Evolutionary conservation across 2,329 filamentous ascomycete genomes (phyloP).

Genomic region (Pseudogymnoascus verrucosus): DNA sequence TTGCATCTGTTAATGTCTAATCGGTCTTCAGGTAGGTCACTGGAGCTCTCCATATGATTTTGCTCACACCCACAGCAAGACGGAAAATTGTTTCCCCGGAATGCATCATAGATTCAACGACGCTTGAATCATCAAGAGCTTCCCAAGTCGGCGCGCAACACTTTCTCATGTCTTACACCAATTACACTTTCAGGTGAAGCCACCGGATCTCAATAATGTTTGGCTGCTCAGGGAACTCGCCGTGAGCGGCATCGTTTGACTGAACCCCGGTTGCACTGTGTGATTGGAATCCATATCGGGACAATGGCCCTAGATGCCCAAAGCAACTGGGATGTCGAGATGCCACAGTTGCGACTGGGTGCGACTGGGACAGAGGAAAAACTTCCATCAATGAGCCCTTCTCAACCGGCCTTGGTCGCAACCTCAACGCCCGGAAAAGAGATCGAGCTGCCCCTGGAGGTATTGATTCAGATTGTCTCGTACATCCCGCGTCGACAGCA

Average conservation of each 20-base stretch:
- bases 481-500: constrained; percentile 20
- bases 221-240: background rate
- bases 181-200: constrained; percentile 1
- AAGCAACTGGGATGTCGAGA: constrained; percentile 27
- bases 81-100: background rate
- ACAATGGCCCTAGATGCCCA: constrained; percentile 25
- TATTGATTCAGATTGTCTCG: constrained; percentile 25
- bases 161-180: background rate
- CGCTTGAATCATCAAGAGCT: background rate
- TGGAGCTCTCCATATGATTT: background rate
- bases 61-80: background rate
- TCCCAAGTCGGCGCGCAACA: background rate
- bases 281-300: background rate
- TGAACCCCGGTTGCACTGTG: background rate
- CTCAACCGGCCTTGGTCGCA: background rate
- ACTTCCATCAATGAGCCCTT: background rate
- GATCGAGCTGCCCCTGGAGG: constrained; percentile 25
- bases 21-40: background rate
- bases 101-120: constrained; percentile 5
- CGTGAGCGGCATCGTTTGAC: background rate
- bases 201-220: background rate
- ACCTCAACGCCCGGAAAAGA: constrained; percentile 12
- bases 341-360: constrained; percentile 18
- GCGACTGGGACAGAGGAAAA: background rate
- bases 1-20: background rate